Conservation (phyloP, 805 yeast genomes). For the Candida orba region DNA sequence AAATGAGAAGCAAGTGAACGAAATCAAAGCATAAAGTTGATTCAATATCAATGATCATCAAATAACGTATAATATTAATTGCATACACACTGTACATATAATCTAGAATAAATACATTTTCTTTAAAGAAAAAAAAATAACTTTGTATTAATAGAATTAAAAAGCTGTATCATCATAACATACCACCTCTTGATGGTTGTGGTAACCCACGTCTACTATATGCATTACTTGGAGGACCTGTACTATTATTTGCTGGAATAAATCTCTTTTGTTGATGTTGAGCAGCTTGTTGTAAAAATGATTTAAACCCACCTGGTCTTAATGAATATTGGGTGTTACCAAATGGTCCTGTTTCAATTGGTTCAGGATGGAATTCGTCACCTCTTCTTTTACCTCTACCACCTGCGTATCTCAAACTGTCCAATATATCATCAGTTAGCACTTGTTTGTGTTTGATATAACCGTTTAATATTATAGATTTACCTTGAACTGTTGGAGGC, state of each 20-base stretch:
- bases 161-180: conserved; percentile 14
- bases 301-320: conserved; percentile 45
- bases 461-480: conserved; percentile 81
- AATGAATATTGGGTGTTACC: conserved; percentile 38
- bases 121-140: not conserved
- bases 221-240: too few relatives aligned
- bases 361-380: conserved; percentile 22
- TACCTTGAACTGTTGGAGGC: conserved; percentile 53
- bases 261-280: conserved; percentile 13
- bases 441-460: conserved; percentile 55
- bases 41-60: too few relatives aligned
- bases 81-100: too few relatives aligned
- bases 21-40: not conserved
- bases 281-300: conserved; percentile 27
- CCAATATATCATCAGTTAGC: conserved; percentile 63
- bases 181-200: conserved; percentile 21
- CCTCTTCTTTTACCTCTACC: conserved; percentile 27
- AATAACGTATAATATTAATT: too few relatives aligned
- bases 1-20: not conserved
- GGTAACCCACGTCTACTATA: conserved; percentile 6
- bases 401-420: conserved; percentile 45
- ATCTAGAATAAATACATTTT: too few relatives aligned
- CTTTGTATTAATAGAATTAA: not conserved
- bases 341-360: conserved; percentile 41
- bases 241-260: too few relatives aligned